These are phyloP conservation scores for Vicia faba DNA, from an alignment of 306 rosid genomes.

Conservation along the genomic window DNA sequence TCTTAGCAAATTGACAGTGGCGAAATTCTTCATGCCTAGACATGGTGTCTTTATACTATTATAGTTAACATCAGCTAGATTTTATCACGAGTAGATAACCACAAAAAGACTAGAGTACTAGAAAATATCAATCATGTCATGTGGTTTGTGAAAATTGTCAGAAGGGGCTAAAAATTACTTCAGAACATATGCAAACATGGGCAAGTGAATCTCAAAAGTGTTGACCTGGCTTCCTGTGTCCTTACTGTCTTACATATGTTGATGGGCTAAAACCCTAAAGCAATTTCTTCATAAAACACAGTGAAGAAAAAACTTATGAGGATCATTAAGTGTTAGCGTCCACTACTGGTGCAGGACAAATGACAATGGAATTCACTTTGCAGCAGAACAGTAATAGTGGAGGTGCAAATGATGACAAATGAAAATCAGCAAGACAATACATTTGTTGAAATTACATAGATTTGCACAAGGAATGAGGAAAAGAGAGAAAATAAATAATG, in stretches of 20 bases:
- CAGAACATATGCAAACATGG: neutral
- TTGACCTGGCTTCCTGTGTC: conserved; percentile 9
- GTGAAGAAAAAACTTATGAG: neutral
- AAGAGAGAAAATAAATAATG: neutral
- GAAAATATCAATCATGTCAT: conserved; percentile 28
- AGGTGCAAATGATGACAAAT: neutral
- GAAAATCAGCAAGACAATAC: neutral
- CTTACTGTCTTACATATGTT: neutral
- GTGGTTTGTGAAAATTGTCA: neutral
- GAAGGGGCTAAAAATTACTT: neutral
- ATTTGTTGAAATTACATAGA: neutral
- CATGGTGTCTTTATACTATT: neutral
- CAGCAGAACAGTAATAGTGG: neutral
- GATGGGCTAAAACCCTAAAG: conserved; percentile 10
- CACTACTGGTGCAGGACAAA: neutral
- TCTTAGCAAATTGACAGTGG: conserved; percentile 7
- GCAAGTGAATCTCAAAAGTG: neutral
- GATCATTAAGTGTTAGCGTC: neutral
- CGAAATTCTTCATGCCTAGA: neutral
- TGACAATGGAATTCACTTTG: neutral
- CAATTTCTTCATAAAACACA: neutral
- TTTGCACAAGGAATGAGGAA: neutral
- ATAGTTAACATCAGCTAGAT: neutral
- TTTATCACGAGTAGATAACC: neutral
- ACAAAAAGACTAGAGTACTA: neutral